Base-by-base conservation (phyloP, 2,329 filamentous ascomycete species). In the Leptographium radiaticola region DNA sequence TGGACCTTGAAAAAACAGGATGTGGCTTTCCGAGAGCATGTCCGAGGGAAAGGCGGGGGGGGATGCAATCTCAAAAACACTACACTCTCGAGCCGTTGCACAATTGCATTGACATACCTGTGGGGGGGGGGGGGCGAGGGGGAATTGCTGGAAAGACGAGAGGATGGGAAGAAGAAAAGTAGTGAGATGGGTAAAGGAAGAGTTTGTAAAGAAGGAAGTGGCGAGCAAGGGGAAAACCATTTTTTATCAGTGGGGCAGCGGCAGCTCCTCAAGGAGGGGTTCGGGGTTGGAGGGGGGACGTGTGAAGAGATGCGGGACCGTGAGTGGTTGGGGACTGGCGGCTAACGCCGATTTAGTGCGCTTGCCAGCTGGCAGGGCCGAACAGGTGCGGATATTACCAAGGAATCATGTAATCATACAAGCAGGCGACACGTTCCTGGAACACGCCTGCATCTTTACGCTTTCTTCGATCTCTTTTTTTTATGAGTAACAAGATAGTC, bases 121-220 rank as follows among this genome's bases (percentile, higher is more conserved):
- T 25, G 25, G 25, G 25, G 25, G 25, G 25, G 25, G 25, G 25
- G 25, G 25, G 5, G 25, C 5, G 25, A 25, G 25, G 25, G 25
- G 5, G 25, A 25, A 25, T 25, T 59, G 16, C 4, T 18, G 49
- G 25, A 43, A 51, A 5, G 36, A 42, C 49, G 52, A 57, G 53
- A 51, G 52, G 52, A 40, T 47, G n/a, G 42, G 49, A 48, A 34
- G 47, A 57, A 43, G 18, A 30, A 51, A 45, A 48, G 49, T 53
- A 49, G 25, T 25, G 25, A 25, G 25, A 25, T 25, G 25, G 25
- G 25, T 25, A 48, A 34, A 47, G 40, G 48, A 49, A 43, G 50
- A 51, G n/a, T 34, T n/a, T 25, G 16, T 50, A 39, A 47, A 48
- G 50, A 54, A 49, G 39, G 31, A 50, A 25, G 44, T 16, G 30